phyloP scores from a whole-genome alignment of 129 eudicot species.

The Flaveria trinervia region DNA sequence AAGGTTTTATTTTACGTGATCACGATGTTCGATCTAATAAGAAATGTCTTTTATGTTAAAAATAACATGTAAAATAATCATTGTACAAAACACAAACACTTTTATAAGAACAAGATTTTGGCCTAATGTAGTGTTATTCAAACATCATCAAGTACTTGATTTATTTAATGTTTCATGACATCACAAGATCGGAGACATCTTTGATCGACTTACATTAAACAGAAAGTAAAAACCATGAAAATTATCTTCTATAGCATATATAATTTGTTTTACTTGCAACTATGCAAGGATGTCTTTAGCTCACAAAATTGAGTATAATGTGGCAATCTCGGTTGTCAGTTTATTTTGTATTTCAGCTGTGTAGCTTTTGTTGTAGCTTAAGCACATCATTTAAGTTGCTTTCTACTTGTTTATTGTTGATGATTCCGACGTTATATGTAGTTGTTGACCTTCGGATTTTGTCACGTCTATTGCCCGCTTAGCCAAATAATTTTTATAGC shows the following conservation, averaged over 20 bases:
- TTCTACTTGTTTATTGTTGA: conserved; percentile 18
- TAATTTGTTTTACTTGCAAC: conserved; percentile 10
- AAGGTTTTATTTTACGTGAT: no score
- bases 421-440: background rate
- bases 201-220: background rate
- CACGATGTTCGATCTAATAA: no score
- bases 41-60: no score
- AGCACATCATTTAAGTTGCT: conserved; percentile 30
- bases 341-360: conserved; percentile 42
- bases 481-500: conserved; percentile 47
- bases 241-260: conserved; percentile 2
- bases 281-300: conserved; percentile 27
- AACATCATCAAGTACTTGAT: conserved; percentile 3
- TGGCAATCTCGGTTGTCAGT: conserved; percentile 30
- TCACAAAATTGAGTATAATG: conserved; percentile 20
- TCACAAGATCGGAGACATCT: background rate
- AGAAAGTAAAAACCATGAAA: conserved; percentile 6
- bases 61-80: no score
- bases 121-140: background rate
- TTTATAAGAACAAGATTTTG: conserved; percentile 4
- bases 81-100: background rate
- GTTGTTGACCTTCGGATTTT: conserved; percentile 14
- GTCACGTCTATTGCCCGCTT: conserved; percentile 19
- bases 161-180: conserved; percentile 20
- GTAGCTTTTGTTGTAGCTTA: conserved; percentile 3